Evolutionary conservation across 2,329 filamentous ascomycete genomes (phyloP), one percentile per base, ranked within the genome.

Genomic region (Trichoderma pleuroti): DNA sequence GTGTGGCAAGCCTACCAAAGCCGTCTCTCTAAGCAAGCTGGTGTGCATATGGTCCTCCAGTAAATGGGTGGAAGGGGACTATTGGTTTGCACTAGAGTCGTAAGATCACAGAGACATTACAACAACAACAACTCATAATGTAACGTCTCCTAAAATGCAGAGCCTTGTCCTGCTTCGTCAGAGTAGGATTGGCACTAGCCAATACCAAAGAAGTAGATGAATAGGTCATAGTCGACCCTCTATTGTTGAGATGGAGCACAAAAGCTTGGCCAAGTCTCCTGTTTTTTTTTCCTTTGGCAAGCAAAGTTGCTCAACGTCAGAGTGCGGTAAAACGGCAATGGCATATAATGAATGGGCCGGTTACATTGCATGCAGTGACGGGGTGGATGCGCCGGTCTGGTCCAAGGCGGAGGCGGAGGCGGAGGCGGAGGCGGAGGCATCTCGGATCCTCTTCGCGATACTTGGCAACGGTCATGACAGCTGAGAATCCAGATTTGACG

Each of bases 281-380:
- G 16, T 36, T 12, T 39, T 39, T 39, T 3, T 1, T 16, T 4
- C 16, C 46, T 9, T 24, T 24, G 21, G 21, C 21, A 52, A 24
- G 46, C 46, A 24, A 24, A 52, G 21, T 5, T 14, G 21, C 5
- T 24, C 46, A 24, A 26, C 18, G 1, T 26, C 36, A 11, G 18
- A 59, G 64, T 16, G 49, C 36, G 54, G 64, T 39, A 49, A n/a
- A 46, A 34, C 36, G 36, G 54, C 18, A 34, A 36, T 9, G 54
- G 34, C 10, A 68, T 49, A 54, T 24, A 60, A 59, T 68, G 64
- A 54, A 59, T 28, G 18, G n/a, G 11, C n/a, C 36, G 10, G 64
- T 68, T 68, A 60, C 64, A 68, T 54, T 68, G 64, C 64, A 68
- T 46, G 6, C 10, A 21, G 52, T 14, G 36, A 46, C 52, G 30